Base-by-base conservation (phyloP, 257 asterid genomes). In the Fraxinus americana region DNA sequence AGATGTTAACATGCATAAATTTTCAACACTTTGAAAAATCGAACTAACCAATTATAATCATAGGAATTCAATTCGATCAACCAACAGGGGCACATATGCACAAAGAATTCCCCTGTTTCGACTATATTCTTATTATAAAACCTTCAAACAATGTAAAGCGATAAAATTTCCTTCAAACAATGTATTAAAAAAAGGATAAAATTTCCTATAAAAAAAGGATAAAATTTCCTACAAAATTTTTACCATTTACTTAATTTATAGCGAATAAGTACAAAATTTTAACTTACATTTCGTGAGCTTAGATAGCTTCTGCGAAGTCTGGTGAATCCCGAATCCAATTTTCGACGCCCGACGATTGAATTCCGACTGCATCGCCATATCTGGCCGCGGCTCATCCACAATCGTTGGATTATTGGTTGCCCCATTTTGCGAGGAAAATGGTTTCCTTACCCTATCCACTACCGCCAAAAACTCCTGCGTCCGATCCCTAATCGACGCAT, bases 231-330 rank as follows among this genome's bases (percentile, higher is more conserved):
- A 45, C 54, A 12, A 2, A 7, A 14, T 1, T 29, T 34, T 29
- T 14, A 57, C 54, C 54, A 45, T 3, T 12, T 43, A 43, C 50
- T 11, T 13, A 45, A 45, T 45, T 45, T 45, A 45, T 17, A 45
- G 19, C 21, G 4, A n/a, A 50, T 39, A 38, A 68, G 17, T 14
- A 45, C 25, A 77, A 39, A 48, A 12, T 19, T 8, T 29, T 29
- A 27, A 78, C 88, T 52, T 43, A 85, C 89, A 82, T 79, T 87
- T 78, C 19, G 91, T 89, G 25, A 87, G 89, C 81, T 79, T 85
- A n/a, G 88, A 78, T 34, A 87, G 88, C 63, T 87, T 87, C 80
- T 85, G 87, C 61, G 91, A 87, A 5, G 89, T 83, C 63, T 85
- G 88, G 69, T 85, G 89, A 36, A 87, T 87, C 48, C 88, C 91